Percentiles rank a stretch among this genome's conserved stretches.
Evolutionary conservation across 192 early-diverging fungal species (phyloP).

Genomic region (Rhizophlyctis rosea): DNA sequence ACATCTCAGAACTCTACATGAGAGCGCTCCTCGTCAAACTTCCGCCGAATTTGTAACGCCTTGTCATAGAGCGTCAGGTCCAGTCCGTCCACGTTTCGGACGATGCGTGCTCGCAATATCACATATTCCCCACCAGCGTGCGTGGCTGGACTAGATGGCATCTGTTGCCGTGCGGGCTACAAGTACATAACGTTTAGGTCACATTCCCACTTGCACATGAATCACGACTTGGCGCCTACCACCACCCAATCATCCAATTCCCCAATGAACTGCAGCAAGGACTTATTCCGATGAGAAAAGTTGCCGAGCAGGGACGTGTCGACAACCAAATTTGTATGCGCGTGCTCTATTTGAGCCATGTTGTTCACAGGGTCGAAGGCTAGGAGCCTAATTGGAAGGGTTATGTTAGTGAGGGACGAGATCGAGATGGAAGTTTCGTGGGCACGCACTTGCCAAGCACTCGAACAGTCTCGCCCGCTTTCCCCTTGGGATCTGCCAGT

Average conservation of each 20-base stretch:
- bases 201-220: too few species aligned
- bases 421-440: not conserved
- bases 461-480: not conserved
- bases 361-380: not conserved
- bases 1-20: too few species aligned
- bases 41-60: conserved; percentile 27
- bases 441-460: not conserved
- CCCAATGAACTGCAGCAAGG: conserved; percentile 34
- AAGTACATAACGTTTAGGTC: too few species aligned
- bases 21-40: conserved; percentile 24
- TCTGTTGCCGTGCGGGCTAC: too few species aligned
- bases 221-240: too few species aligned
- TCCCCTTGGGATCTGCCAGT: not conserved
- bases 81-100: conserved; percentile 37
- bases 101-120: conserved; percentile 29
- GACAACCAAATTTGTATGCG: conserved; percentile 12
- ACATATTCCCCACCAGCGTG: conserved; percentile 12
- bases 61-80: conserved; percentile 33
- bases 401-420: too few species aligned
- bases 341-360: conserved; percentile 15
- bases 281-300: conserved; percentile 24
- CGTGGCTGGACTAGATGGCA: not conserved
- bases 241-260: conserved; percentile 24
- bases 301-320: conserved; percentile 33
- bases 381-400: not conserved